Evolutionary conservation across 1,139 yeast genomes (phyloP).

Genomic region (Kluyveromyces sp.): DNA sequence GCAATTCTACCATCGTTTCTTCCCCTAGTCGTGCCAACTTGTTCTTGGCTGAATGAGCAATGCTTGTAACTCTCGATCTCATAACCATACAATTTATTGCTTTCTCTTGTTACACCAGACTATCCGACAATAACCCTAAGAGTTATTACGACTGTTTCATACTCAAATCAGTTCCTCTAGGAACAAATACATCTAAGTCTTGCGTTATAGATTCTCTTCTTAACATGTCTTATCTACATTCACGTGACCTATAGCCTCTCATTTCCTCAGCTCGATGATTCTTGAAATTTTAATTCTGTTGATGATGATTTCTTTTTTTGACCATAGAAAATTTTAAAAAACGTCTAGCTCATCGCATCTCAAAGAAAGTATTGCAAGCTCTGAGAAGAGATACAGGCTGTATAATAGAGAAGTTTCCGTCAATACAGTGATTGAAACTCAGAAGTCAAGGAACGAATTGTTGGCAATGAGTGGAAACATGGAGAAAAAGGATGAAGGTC

Average conservation of each 20-base stretch:
- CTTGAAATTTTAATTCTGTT: background rate
- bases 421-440: background rate
- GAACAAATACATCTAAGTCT: too few species aligned
- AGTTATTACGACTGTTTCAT: too few species aligned
- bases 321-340: slow-evolving; percentile 12
- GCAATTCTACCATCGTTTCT: background rate
- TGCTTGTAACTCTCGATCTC: too few species aligned
- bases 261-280: background rate
- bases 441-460: background rate
- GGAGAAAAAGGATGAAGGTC: slow-evolving; percentile 15
- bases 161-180: too few species aligned
- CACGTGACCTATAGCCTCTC: background rate
- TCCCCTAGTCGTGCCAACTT: slow-evolving; percentile 1
- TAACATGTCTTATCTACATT: too few species aligned
- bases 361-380: background rate
- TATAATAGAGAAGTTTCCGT: background rate
- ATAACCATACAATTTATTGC: too few species aligned
- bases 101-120: too few species aligned
- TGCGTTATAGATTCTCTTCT: too few species aligned
- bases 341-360: slow-evolving; percentile 15
- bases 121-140: too few species aligned
- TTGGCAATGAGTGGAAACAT: slow-evolving; percentile 1
- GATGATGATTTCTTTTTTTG: too few species aligned
- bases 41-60: background rate
- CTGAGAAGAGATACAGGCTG: too few species aligned